phyloP scores from a whole-genome alignment of 2,329 filamentous ascomycete genomes.

The Epichloe bromicola region DNA sequence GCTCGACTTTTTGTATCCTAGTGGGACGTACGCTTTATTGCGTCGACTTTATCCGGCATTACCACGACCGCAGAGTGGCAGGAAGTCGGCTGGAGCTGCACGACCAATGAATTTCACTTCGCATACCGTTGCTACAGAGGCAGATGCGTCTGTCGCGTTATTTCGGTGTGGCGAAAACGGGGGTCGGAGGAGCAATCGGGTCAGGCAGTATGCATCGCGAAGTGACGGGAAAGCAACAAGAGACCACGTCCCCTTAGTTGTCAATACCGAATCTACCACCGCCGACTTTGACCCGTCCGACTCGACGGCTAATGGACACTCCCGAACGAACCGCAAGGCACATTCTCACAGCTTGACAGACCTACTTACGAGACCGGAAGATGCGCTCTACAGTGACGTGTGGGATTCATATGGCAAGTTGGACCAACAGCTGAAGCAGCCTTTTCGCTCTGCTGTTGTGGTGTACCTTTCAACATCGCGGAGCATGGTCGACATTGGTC shows the following conservation, averaged over 20 bases:
- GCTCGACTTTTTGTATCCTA: conserved; percentile 45
- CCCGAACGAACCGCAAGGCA: neutral
- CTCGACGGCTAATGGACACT: neutral
- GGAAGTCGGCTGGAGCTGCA: conserved; percentile 7
- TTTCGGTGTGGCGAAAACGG: neutral
- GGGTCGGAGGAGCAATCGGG: neutral
- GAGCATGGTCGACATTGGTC: conserved; percentile 30
- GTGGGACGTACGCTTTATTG: conserved; percentile 28
- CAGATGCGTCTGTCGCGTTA: neutral
- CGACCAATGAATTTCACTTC: conserved; percentile 17
- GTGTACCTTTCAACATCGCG: conserved; percentile 29
- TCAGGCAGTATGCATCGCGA: neutral
- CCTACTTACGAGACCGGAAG: conserved; percentile 14
- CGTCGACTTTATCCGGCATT: conserved; percentile 23
- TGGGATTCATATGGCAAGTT: conserved; percentile 31
- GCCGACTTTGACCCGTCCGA: neutral
- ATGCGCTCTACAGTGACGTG: conserved; percentile 24
- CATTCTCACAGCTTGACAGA: conserved; percentile 5
- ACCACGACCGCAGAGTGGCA: conserved; percentile 12
- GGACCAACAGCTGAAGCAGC: conserved; percentile 16
- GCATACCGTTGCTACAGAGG: conserved; percentile 7
- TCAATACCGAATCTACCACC: neutral
- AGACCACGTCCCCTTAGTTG: neutral
- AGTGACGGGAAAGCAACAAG: neutral
- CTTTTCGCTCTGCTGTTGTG: conserved; percentile 22